Evolutionary conservation across 306 rosid genomes (phyloP), one percentile per base, ranked within the genome.

Genomic region (Luffa aegyptiaca): DNA sequence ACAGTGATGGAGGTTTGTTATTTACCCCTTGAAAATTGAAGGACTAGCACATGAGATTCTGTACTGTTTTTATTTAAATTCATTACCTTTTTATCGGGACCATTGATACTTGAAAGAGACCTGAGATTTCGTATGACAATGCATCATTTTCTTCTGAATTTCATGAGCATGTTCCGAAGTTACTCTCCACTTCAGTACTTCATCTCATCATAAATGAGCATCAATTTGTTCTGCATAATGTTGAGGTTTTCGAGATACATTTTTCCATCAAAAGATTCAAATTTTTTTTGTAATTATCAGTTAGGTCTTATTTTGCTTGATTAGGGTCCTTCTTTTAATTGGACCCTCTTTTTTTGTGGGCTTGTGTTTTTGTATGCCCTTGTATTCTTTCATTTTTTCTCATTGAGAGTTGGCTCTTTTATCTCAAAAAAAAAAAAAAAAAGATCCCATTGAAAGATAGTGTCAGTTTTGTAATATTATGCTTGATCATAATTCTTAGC

Each of bases 1-100:
- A 83, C 92, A 78, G 46, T 83, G 82, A 86, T 85, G 87, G 91
- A 91, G 97, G 98, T 92, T 61, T 59, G 86, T 72, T 18, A 65
- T 57, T 79, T 83, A 55, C 76, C 83, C 76, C 51, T 39, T 53
- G 20, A 52, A 37, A n/a, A 16, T 17, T 18, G 3, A 26, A 73
- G 77, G 42, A 73, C 77, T 13, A 36, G 37, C 8, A 61, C 39
- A 31, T 61, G 37, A 61, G 62, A 33, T 61, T 63, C 13, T 72
- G 57, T 59, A 72, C 9, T 21, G 35, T 71, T 72, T 72, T 45
- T 45, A 12, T 68, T 68, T 72, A 72, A 39, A 72, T 14, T 48
- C 58, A 31, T 48, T 48, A 16, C n/a, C 21, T 37, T 64, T 64
- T 72, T 11, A 20, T 11, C 35, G 11, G 21, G 76, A 26, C 17